Percentiles rank a stretch among this genome's conserved stretches.
These are phyloP conservation scores for Leishmania major DNA, from an alignment of 208 protist species.

Conservation along the genomic window DNA sequence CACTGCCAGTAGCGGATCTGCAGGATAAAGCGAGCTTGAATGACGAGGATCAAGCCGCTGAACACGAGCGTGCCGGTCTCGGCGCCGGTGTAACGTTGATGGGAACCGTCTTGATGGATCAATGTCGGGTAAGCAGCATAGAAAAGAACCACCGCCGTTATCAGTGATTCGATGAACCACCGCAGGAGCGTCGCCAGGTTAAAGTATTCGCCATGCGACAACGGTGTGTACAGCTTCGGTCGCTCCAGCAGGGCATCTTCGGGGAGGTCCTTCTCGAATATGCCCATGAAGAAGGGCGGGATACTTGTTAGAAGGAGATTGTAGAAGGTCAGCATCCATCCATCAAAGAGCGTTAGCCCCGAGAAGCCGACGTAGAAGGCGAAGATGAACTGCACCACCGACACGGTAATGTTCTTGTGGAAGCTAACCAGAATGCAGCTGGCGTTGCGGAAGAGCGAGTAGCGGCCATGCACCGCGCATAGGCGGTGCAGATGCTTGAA, in stretches of 20 bases:
- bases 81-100: slow-evolving; percentile 47
- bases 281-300: slow-evolving; percentile 89
- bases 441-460: slow-evolving; percentile 93
- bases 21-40: slow-evolving; percentile 67
- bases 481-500: slow-evolving; percentile 94
- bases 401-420: slow-evolving; percentile 97
- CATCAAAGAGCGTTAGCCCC: slow-evolving; percentile 87
- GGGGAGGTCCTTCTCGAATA: slow-evolving; percentile 93
- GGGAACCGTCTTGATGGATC: slow-evolving; percentile 23
- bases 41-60: slow-evolving; percentile 68
- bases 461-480: slow-evolving; percentile 95
- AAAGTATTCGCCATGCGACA: slow-evolving; percentile 82
- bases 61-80: slow-evolving; percentile 71
- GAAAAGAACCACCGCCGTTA: slow-evolving; percentile 70
- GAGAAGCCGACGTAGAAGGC: slow-evolving; percentile 90
- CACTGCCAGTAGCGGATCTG: slow-evolving; percentile 81
- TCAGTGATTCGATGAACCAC: slow-evolving; percentile 70
- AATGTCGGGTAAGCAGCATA: slow-evolving; percentile 63
- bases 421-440: slow-evolving; percentile 95
- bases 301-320: slow-evolving; percentile 90
- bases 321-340: slow-evolving; percentile 90
- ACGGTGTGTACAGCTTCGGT: slow-evolving; percentile 75
- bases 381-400: slow-evolving; percentile 92
- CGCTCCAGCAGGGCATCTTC: slow-evolving; percentile 64
- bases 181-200: slow-evolving; percentile 40